phyloP scores from a whole-genome alignment of 2,329 filamentous ascomycete species.

The Niveomyces coronatus region DNA sequence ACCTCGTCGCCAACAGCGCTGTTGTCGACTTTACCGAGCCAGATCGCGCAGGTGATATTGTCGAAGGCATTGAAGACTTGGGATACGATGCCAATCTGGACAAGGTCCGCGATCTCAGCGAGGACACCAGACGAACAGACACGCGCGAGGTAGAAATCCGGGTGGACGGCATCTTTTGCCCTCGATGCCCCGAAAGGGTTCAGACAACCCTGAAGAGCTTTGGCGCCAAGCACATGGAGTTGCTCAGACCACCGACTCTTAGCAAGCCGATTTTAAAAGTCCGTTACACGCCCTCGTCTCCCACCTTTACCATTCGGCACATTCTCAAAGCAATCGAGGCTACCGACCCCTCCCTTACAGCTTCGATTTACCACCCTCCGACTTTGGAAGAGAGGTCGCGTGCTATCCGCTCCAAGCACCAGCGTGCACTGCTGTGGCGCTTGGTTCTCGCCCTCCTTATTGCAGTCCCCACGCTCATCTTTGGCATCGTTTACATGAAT shows the following conservation, averaged over 20 bases:
- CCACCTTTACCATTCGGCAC: constrained; percentile 62
- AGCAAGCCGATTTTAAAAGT: constrained; percentile 59
- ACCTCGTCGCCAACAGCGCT: constrained; percentile 58
- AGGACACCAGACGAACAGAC: constrained; percentile 26
- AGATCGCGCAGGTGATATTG: constrained; percentile 22
- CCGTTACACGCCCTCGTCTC: constrained; percentile 57
- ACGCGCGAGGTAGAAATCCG: constrained; percentile 52
- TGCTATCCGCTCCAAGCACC: constrained; percentile 60
- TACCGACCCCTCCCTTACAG: constrained; percentile 54
- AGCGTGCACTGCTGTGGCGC: constrained; percentile 57
- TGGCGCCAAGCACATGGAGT: constrained; percentile 34
- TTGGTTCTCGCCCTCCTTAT: constrained; percentile 57
- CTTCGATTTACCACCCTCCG: constrained; percentile 67
- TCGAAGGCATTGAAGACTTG: constrained; percentile 45
- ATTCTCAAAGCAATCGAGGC: constrained; percentile 59
- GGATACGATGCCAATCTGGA: constrained; percentile 57
- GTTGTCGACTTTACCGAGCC: constrained; percentile 41
- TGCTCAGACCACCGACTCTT: constrained; percentile 46
- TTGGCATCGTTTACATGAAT: constrained; percentile 88
- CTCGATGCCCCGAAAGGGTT: constrained; percentile 55
- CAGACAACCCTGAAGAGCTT: constrained; percentile 43
- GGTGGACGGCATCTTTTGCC: constrained; percentile 66
- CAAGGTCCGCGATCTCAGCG: constrained; percentile 32
- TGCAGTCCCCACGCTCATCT: constrained; percentile 73
- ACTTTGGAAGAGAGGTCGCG: constrained; percentile 75